phyloP scores from a whole-genome alignment of 768 basidiomycete species.

The Lentinula raphanica region DNA sequence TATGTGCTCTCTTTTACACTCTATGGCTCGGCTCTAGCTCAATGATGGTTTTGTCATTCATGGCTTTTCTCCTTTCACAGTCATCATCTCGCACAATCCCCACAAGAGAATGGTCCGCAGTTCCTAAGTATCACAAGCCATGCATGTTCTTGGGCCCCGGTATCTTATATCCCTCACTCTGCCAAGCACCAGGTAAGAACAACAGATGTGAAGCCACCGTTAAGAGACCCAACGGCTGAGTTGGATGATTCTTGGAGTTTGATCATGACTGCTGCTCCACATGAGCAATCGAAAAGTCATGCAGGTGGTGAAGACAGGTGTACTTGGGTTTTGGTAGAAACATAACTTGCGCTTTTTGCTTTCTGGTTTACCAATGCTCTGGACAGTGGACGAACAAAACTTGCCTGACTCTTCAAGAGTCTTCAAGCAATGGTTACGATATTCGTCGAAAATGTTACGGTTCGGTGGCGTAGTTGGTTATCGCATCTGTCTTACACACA shows the following conservation, averaged over 20 bases:
- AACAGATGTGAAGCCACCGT: constrained; percentile 21
- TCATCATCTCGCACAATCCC: neutral
- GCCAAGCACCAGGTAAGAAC: constrained; percentile 11
- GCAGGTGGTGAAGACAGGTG: neutral
- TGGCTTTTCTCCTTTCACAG: too few relatives aligned
- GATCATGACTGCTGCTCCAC: constrained; percentile 24
- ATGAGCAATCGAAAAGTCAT: neutral
- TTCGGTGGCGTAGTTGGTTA: constrained; percentile 79
- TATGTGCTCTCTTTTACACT: constrained; percentile 12
- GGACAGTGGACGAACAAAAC: too few relatives aligned
- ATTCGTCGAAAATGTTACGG: neutral
- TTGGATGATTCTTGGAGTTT: constrained; percentile 52
- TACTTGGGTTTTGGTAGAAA: constrained; percentile 42
- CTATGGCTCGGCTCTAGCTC: too few relatives aligned
- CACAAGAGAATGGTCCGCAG: constrained; percentile 9
- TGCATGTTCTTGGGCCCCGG: constrained; percentile 39
- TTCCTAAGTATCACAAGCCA: constrained; percentile 45
- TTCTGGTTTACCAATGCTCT: too few relatives aligned
- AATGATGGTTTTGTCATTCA: too few relatives aligned
- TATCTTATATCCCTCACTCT: constrained; percentile 50
- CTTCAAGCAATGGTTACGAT: too few relatives aligned
- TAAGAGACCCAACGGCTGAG: constrained; percentile 39
- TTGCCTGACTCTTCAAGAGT: too few relatives aligned
- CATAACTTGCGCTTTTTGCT: too few relatives aligned
- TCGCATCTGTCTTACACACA: constrained; percentile 73